phyloP scores from a whole-genome alignment of 768 basidiomycete genomes.

The Lactifluus hygrophoroides region DNA sequence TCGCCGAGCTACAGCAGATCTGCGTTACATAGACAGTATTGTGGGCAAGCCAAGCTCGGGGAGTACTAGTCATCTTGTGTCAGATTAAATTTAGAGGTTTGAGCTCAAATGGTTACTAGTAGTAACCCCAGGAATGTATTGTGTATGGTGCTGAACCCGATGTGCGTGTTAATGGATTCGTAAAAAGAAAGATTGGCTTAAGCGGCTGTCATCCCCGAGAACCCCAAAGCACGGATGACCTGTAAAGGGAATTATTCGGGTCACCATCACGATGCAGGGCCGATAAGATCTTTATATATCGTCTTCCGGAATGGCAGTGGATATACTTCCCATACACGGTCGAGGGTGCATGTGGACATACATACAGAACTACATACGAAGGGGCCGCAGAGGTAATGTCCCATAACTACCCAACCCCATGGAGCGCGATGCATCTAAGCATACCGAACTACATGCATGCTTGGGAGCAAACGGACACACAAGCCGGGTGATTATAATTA shows the following conservation, averaged over 20 bases:
- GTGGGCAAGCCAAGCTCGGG: no score
- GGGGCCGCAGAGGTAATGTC: neutral
- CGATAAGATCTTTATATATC: neutral
- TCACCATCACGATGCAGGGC: neutral
- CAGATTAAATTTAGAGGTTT: no score
- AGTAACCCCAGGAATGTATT: no score
- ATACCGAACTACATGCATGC: neutral
- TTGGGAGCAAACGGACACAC: neutral
- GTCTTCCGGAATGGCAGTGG: neutral
- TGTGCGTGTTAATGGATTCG: neutral
- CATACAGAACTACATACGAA: neutral
- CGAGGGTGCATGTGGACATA: neutral
- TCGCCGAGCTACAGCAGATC: conserved; percentile 19
- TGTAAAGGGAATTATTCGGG: neutral
- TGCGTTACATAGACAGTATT: neutral
- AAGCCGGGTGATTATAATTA: neutral
- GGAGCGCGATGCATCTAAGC: neutral
- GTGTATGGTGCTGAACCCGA: neutral
- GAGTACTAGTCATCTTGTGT: no score
- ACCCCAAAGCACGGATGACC: neutral
- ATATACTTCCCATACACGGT: neutral
- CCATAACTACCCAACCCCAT: neutral
- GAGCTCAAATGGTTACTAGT: no score
- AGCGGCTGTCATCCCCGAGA: neutral
- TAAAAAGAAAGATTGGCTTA: neutral